A percentile compares a stretch with the other conserved stretches of the same genome.
Conservation (phyloP, 352 stramenopile species). For the Pythium sukuiense region DNA sequence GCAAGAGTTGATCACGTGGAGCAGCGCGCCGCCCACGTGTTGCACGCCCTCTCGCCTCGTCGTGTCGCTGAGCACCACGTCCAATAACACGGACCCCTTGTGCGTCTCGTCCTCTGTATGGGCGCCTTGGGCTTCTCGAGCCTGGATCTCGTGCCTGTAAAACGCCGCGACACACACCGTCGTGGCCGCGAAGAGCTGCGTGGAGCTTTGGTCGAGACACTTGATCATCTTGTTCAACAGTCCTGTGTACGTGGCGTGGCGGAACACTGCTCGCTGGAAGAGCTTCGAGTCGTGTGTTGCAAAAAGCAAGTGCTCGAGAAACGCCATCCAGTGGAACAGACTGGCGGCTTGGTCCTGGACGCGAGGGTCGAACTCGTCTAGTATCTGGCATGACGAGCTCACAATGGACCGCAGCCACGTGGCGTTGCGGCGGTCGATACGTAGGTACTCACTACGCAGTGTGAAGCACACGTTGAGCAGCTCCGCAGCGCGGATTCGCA, state of each 20-base stretch:
- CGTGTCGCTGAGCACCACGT: constrained; percentile 44
- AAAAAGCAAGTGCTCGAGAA: constrained; percentile 55
- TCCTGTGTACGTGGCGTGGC: constrained; percentile 53
- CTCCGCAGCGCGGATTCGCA: constrained; percentile 58
- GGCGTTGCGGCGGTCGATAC: constrained; percentile 25
- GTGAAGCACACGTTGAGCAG: constrained; percentile 55
- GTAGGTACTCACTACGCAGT: constrained; percentile 27
- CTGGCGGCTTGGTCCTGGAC: constrained; percentile 39
- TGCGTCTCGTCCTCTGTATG: background rate
- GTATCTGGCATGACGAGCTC: constrained; percentile 66
- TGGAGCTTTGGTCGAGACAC: constrained; percentile 53
- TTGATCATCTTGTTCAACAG: constrained; percentile 69
- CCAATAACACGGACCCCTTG: constrained; percentile 39
- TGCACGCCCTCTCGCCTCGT: constrained; percentile 46
- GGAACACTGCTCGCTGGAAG: constrained; percentile 40
- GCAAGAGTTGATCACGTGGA: constrained; percentile 83
- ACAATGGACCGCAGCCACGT: constrained; percentile 66
- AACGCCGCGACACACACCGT: constrained; percentile 58
- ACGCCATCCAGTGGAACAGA: constrained; percentile 64
- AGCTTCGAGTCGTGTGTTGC: constrained; percentile 28
- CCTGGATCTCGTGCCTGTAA: constrained; percentile 50
- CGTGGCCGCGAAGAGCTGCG: constrained; percentile 62
- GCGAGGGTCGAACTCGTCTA: constrained; percentile 56
- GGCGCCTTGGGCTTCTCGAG: background rate
- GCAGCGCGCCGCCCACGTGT: constrained; percentile 59